A percentile compares a stretch with the other conserved stretches of the same genome.
Evolutionary conservation across 1,139 yeast species (phyloP).

Genomic region (Geotrichum aggregatum): DNA sequence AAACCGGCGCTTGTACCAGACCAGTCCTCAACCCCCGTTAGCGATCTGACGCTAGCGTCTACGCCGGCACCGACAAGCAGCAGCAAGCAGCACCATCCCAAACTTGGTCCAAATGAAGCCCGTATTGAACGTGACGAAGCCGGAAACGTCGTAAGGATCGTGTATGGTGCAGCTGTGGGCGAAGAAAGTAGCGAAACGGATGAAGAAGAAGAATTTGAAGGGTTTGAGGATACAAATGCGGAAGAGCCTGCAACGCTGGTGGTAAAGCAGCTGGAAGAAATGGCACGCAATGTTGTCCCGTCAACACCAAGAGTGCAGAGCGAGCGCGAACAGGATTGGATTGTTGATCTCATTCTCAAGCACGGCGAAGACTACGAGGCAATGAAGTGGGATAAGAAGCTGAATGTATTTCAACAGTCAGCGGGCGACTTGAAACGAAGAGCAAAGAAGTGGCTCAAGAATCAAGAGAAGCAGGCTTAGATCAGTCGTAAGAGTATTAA

Average conservation of each 20-base stretch:
- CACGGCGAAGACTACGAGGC: constrained; percentile 84
- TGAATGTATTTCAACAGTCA: constrained; percentile 77
- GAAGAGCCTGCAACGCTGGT: constrained; percentile 42
- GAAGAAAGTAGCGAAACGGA: constrained; percentile 35
- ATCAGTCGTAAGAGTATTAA: too few species aligned
- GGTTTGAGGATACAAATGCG: constrained; percentile 24
- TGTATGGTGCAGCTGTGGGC: constrained; percentile 58
- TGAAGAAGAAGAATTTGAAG: constrained; percentile 30
- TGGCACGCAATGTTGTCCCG: constrained; percentile 50
- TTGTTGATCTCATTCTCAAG: constrained; percentile 58
- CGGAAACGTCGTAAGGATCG: constrained; percentile 64
- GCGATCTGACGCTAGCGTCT: neutral
- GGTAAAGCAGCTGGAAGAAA: constrained; percentile 63
- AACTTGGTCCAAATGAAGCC: constrained; percentile 65
- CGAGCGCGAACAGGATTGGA: constrained; percentile 73
- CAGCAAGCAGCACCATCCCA: constrained; percentile 17
- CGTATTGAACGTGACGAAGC: constrained; percentile 69
- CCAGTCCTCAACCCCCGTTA: neutral
- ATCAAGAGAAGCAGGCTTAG: constrained; percentile 30
- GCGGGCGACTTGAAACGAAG: constrained; percentile 78
- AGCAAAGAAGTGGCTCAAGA: constrained; percentile 61
- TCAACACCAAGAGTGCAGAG: constrained; percentile 57
- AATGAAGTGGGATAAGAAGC: constrained; percentile 88
- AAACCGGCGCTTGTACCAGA: constrained; percentile 11
- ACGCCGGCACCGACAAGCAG: constrained; percentile 25